Conservation (phyloP, 169 alveolate genomes). For the Theileria orientalis region DNA sequence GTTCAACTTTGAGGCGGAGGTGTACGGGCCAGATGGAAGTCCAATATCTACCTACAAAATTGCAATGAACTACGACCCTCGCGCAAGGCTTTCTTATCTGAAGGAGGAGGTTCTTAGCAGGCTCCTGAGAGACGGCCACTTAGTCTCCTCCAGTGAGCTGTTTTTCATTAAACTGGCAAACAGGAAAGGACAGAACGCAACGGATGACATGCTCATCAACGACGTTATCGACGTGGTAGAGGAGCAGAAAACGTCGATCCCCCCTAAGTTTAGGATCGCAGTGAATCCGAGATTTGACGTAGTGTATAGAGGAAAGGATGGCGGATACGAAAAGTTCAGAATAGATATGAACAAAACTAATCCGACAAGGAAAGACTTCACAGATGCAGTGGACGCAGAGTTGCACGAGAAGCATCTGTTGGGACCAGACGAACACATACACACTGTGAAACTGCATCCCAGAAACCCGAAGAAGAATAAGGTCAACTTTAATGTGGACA, state of each 20-base stretch:
- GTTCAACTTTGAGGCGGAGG: conserved; percentile 35
- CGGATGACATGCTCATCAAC: conserved; percentile 26
- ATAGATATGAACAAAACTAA: conserved; percentile 36
- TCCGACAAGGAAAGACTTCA: conserved; percentile 52
- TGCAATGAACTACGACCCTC: conserved; percentile 40
- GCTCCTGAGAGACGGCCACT: conserved; percentile 49
- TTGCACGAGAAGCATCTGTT: conserved; percentile 40
- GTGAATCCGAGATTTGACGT: conserved; percentile 50
- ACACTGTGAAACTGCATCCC: conserved; percentile 44
- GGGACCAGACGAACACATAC: conserved; percentile 42
- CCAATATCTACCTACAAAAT: conserved; percentile 15
- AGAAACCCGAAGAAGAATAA: conserved; percentile 27
- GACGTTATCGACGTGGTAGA: conserved; percentile 41
- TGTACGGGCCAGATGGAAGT: conserved; percentile 57
- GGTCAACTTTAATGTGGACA: conserved; percentile 19
- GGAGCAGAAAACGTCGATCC: conserved; percentile 46
- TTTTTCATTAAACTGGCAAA: conserved; percentile 25
- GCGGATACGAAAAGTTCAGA: conserved; percentile 35
- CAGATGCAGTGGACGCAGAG: conserved; percentile 45
- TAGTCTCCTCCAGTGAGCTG: conserved; percentile 52
- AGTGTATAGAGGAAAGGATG: conserved; percentile 38
- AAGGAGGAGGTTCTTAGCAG: conserved; percentile 46
- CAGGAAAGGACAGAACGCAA: conserved; percentile 20
- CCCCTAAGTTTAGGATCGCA: conserved; percentile 22
- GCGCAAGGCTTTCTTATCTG: conserved; percentile 15